Percentiles rank a stretch among this genome's conserved stretches.
Evolutionary conservation across 805 yeast genomes (phyloP).

Genomic region (Isabelozyma rhagii): DNA sequence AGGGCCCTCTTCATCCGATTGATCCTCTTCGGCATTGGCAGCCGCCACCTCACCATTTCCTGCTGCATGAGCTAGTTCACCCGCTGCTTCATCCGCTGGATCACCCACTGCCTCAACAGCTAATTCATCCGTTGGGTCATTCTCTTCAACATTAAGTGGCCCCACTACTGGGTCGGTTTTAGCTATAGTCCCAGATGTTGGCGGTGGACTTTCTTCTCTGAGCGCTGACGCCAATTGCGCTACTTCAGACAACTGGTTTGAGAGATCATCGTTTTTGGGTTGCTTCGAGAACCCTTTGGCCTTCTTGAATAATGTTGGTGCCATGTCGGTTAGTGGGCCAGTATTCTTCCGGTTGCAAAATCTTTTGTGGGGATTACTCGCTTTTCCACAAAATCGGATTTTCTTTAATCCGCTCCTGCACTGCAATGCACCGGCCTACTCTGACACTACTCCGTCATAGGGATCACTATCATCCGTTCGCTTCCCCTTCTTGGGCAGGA

Average conservation of each 20-base stretch:
- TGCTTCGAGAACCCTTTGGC: not conserved
- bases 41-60: no score
- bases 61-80: no score
- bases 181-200: not conserved
- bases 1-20: not conserved
- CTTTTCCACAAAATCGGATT: not conserved
- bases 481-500: not conserved
- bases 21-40: no score
- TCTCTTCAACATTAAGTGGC: not conserved
- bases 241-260: conserved; percentile 16
- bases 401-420: not conserved
- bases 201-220: not conserved
- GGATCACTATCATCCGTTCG: not conserved
- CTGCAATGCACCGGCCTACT: not conserved
- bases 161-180: not conserved
- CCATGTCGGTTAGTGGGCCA: not conserved
- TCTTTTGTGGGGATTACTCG: not conserved
- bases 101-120: not conserved
- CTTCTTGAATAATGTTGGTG: not conserved
- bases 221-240: conserved; percentile 23
- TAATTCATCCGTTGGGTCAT: no score
- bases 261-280: conserved; percentile 1
- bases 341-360: not conserved
- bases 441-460: not conserved
- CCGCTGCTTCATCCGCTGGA: not conserved